Evolutionary conservation across 139 green algal genomes (phyloP).

Genomic region (Chlorella sp.): DNA sequence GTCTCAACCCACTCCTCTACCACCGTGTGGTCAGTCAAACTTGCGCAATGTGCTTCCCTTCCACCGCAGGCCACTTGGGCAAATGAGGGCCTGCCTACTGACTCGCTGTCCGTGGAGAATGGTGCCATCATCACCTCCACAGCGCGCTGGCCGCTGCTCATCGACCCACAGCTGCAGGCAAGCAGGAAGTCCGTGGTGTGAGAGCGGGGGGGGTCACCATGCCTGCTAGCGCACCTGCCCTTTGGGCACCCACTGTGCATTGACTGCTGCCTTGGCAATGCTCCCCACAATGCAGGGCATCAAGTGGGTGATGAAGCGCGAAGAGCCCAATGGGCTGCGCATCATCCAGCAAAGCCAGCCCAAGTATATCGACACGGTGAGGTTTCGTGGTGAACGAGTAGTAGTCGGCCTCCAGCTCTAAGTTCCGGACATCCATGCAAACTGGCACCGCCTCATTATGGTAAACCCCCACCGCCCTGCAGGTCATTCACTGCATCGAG

Average conservation of each 20-base stretch:
- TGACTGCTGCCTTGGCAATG: not conserved
- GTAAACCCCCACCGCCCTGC: not conserved
- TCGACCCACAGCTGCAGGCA: constrained; percentile 89
- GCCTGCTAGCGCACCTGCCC: not conserved
- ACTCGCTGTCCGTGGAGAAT: constrained; percentile 89
- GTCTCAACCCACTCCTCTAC: not conserved
- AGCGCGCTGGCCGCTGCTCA: constrained; percentile 84
- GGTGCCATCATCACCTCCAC: constrained; percentile 87
- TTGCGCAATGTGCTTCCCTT: not conserved
- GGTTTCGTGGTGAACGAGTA: too few species aligned
- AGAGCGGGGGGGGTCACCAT: not conserved
- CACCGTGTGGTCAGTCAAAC: not conserved
- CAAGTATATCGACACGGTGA: constrained; percentile 87
- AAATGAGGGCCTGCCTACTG: constrained; percentile 86
- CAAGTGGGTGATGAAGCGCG: constrained; percentile 85
- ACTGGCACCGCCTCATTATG: too few species aligned
- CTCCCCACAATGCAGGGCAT: constrained; percentile 70
- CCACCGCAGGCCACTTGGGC: constrained; percentile 69
- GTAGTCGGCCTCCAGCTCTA: too few species aligned
- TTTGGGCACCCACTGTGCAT: not conserved
- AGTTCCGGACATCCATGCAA: too few species aligned
- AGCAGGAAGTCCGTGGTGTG: not conserved
- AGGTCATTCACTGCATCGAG: constrained; percentile 84
- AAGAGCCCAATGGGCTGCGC: constrained; percentile 80
- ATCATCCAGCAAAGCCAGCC: constrained; percentile 85